Evolutionary conservation across 495 filamentous ascomycete genomes (phyloP).

Genomic region (Beverwykella pulmonaria): DNA sequence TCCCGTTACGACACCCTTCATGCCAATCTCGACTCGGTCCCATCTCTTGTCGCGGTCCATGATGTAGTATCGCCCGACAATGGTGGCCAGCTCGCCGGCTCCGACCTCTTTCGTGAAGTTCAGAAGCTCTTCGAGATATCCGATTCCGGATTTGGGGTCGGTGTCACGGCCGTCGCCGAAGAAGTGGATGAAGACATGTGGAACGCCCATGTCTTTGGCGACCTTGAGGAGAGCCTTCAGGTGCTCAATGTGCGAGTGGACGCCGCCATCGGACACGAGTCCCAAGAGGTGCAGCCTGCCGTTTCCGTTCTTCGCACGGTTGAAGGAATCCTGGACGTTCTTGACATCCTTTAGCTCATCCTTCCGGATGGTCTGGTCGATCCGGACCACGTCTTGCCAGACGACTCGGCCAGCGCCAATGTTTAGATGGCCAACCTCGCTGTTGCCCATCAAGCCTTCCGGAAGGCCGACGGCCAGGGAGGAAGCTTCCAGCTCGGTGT

Average conservation of each 20-base stretch:
- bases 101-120: slow-evolving; percentile 80
- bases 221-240: slow-evolving; percentile 82
- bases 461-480: slow-evolving; percentile 94
- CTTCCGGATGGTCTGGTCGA: slow-evolving; percentile 93
- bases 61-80: slow-evolving; percentile 94
- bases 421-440: slow-evolving; percentile 96
- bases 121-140: slow-evolving; percentile 83
- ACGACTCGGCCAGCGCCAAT: slow-evolving; percentile 97
- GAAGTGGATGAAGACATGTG: slow-evolving; percentile 96
- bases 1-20: slow-evolving; percentile 82
- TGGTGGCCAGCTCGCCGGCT: slow-evolving; percentile 83
- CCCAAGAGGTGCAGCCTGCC: slow-evolving; percentile 91
- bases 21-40: slow-evolving; percentile 86
- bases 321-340: slow-evolving; percentile 75
- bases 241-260: slow-evolving; percentile 94
- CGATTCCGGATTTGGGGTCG: slow-evolving; percentile 86
- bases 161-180: slow-evolving; percentile 98
- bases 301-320: slow-evolving; percentile 80
- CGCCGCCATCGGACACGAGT: slow-evolving; percentile 91
- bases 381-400: slow-evolving; percentile 97
- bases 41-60: slow-evolving; percentile 99
- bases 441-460: slow-evolving; percentile 98
- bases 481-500: slow-evolving; percentile 88
- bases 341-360: slow-evolving; percentile 75
- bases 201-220: slow-evolving; percentile 83